Percentiles rank a stretch among this genome's conserved stretches.
Conservation (phyloP, 176 grass and related monocot species). For the Paspalum vaginatum region DNA sequence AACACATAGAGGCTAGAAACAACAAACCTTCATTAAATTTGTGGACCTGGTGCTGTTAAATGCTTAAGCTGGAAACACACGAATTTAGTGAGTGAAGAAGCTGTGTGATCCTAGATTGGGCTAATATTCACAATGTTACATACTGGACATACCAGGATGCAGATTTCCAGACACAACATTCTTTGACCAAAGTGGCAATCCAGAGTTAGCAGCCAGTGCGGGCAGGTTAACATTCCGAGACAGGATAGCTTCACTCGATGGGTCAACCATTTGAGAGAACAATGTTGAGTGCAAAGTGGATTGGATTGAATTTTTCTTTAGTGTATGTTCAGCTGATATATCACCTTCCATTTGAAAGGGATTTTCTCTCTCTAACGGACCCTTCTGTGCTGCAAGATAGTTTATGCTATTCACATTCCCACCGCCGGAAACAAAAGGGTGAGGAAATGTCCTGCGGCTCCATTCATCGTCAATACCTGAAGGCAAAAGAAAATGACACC, state of each 20-base stretch:
- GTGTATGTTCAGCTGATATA: slow-evolving; percentile 38
- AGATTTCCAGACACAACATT: slow-evolving; percentile 47
- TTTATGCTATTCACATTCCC: slow-evolving; percentile 57
- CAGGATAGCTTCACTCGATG: slow-evolving; percentile 51
- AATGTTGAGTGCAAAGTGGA: slow-evolving; percentile 59
- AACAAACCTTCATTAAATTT: too few relatives aligned
- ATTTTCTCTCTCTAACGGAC: slow-evolving; percentile 76
- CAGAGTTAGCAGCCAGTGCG: slow-evolving; percentile 41
- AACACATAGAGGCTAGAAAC: too few relatives aligned
- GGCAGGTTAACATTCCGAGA: slow-evolving; percentile 67
- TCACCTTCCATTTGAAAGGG: slow-evolving; percentile 51
- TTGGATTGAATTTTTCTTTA: slow-evolving; percentile 48
- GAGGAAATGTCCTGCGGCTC: slow-evolving; percentile 40
- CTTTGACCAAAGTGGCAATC: slow-evolving; percentile 55
- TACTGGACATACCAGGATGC: slow-evolving; percentile 41
- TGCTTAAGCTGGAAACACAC: too few relatives aligned
- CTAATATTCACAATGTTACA: slow-evolving; percentile 56
- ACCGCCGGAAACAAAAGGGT: slow-evolving; percentile 33
- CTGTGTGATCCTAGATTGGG: neutral
- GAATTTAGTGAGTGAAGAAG: too few relatives aligned
- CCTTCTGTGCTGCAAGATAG: slow-evolving; percentile 65
- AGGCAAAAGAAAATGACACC: slow-evolving; percentile 17
- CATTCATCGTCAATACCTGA: slow-evolving; percentile 64
- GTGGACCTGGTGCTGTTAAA: too few relatives aligned
- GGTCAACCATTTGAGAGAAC: slow-evolving; percentile 48